Conservation (phyloP, 148 eudicot genomes). For the Suaeda aralocaspica region DNA sequence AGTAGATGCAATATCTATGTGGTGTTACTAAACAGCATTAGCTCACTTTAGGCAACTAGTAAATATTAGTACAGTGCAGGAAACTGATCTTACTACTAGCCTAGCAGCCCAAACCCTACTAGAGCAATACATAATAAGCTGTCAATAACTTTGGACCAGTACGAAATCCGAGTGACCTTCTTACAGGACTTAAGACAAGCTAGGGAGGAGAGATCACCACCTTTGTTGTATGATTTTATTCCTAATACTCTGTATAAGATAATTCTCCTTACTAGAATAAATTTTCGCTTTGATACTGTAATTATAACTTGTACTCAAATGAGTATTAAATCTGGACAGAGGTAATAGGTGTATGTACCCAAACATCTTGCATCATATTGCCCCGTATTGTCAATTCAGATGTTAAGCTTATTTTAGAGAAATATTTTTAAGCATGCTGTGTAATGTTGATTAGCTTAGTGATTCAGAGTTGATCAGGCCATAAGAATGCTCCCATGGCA, state of each 20-base stretch:
- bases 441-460: neutral
- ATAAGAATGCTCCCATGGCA: conserved; percentile 30
- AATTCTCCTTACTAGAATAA: neutral
- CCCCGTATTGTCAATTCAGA: too few species aligned
- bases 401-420: neutral
- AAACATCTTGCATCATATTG: too few species aligned
- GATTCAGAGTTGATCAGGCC: conserved; percentile 26
- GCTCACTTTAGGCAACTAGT: too few species aligned
- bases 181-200: neutral
- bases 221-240: neutral
- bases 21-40: too few species aligned
- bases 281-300: neutral
- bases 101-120: too few species aligned
- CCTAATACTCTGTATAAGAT: neutral
- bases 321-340: neutral
- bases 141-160: too few species aligned
- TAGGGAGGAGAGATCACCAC: neutral
- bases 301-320: neutral
- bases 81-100: too few species aligned
- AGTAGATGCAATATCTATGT: neutral
- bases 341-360: too few species aligned
- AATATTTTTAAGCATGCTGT: neutral
- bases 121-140: too few species aligned
- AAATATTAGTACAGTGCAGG: too few species aligned
- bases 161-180: neutral